phyloP scores from a whole-genome alignment of 1,284 basidiomycete species.

The Trametes versicolor region DNA sequence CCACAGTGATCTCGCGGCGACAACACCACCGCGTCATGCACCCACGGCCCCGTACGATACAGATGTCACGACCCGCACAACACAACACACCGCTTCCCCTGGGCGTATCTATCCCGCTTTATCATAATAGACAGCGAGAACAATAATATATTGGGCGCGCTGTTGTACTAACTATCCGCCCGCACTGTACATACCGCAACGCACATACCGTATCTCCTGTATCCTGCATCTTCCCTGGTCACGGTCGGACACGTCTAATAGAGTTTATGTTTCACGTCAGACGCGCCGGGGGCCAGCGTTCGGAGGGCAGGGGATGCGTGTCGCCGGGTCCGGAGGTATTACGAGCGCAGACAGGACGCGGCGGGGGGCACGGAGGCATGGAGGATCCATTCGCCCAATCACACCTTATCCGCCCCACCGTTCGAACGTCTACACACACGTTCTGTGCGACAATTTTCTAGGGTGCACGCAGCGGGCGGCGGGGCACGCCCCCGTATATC shows the following conservation, averaged over 20 bases:
- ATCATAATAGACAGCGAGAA: conserved; percentile 32
- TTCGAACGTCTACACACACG: not conserved
- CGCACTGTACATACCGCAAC: conserved; percentile 27
- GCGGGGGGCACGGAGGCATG: not conserved
- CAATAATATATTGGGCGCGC: conserved; percentile 19
- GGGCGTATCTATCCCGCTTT: conserved; percentile 3
- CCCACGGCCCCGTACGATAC: not conserved
- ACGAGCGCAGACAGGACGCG: not conserved
- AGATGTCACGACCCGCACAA: not conserved
- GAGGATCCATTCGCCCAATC: not conserved
- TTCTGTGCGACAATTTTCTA: conserved; percentile 14
- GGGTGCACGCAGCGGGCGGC: conserved; percentile 18
- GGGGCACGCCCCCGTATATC: conserved; percentile 16
- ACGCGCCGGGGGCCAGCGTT: not conserved
- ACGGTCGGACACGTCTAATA: conserved; percentile 12
- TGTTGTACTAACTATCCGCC: conserved; percentile 13
- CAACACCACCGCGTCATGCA: not conserved
- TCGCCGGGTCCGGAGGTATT: not conserved
- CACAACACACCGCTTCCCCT: conserved; percentile 2
- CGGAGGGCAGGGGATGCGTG: not conserved
- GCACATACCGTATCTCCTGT: conserved; percentile 19
- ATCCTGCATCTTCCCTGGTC: not conserved
- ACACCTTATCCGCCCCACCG: not conserved
- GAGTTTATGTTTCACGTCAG: conserved; percentile 11
- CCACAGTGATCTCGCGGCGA: conserved; percentile 26